These are phyloP conservation scores for Nicotiana noctiflora DNA, from an alignment of 257 asterid species.

Conservation along the genomic window DNA sequence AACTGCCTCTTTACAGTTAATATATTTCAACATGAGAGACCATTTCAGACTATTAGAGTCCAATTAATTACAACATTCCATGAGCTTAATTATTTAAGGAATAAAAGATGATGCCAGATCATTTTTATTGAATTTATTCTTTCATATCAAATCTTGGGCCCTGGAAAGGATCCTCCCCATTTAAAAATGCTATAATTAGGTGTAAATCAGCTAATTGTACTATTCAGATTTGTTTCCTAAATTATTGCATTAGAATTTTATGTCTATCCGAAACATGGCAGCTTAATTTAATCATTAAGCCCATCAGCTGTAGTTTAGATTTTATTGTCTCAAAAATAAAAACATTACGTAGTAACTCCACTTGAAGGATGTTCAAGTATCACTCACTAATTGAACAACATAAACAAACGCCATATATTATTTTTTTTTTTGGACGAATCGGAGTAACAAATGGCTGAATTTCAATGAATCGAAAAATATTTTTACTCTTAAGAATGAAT, in stretches of 20 bases:
- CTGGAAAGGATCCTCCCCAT: not conserved
- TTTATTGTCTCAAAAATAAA: not conserved
- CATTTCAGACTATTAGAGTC: not conserved
- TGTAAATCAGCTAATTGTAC: not conserved
- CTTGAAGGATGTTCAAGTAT: not conserved
- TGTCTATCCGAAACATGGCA: constrained; percentile 1
- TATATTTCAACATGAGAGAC: not conserved
- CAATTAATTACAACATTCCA: not conserved
- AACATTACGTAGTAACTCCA: not conserved
- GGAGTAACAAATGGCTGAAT: too few relatives aligned
- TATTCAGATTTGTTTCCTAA: constrained; percentile 2
- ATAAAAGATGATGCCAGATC: not conserved
- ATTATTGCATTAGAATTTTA: constrained; percentile 4
- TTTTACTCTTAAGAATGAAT: too few relatives aligned
- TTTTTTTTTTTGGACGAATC: too few relatives aligned
- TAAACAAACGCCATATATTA: not conserved
- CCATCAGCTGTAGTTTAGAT: not conserved
- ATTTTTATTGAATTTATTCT: not conserved
- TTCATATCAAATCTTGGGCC: constrained; percentile 1
- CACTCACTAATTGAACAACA: not conserved
- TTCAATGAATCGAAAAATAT: too few relatives aligned
- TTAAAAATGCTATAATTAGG: not conserved
- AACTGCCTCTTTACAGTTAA: not conserved
- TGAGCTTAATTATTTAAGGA: not conserved
- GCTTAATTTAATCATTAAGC: not conserved